Conservation (phyloP, 2,329 filamentous ascomycete species). For the Ascochyta koolunga region DNA sequence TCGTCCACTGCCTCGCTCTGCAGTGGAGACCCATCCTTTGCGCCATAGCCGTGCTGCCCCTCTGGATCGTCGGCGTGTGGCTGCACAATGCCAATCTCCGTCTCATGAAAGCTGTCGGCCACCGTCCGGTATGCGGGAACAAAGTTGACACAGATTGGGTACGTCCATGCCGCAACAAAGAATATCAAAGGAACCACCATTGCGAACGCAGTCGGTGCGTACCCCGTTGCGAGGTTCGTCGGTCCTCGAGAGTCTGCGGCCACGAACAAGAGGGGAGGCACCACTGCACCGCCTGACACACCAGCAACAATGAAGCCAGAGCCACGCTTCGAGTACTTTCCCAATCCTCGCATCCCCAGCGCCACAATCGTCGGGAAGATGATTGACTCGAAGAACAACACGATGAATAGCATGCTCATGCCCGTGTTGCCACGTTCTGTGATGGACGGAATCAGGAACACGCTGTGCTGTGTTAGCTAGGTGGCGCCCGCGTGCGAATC, state of each 20-base stretch:
- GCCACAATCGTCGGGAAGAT: conserved; percentile 84
- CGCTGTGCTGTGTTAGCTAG: conserved; percentile 64
- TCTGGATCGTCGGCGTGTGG: conserved; percentile 44
- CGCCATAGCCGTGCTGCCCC: conserved; percentile 14
- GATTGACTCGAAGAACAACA: conserved; percentile 82
- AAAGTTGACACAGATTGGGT: conserved; percentile 64
- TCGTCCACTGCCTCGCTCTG: conserved; percentile 22
- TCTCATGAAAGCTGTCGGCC: conserved; percentile 62
- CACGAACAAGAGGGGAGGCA: conserved; percentile 73
- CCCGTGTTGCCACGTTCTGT: conserved; percentile 58
- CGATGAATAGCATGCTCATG: conserved; percentile 69
- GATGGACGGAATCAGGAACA: conserved; percentile 62
- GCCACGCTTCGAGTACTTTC: conserved; percentile 77
- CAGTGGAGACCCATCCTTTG: conserved; percentile 22
- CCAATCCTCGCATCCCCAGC: conserved; percentile 76
- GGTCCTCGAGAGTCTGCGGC: conserved; percentile 67
- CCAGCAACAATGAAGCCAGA: conserved; percentile 75
- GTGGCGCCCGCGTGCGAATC: conserved; percentile 72
- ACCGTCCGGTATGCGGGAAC: conserved; percentile 66
- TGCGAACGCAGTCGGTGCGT: conserved; percentile 60
- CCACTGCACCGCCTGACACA: conserved; percentile 73
- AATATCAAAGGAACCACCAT: conserved; percentile 70
- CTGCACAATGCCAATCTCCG: conserved; percentile 53
- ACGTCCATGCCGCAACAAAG: conserved; percentile 55
- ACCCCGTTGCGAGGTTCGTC: conserved; percentile 22